Percentiles rank a stretch among this genome's conserved stretches.
These are phyloP conservation scores for Apiotrichum akiyoshidainum DNA, from an alignment of 1,284 basidiomycete species.

Conservation along the genomic window DNA sequence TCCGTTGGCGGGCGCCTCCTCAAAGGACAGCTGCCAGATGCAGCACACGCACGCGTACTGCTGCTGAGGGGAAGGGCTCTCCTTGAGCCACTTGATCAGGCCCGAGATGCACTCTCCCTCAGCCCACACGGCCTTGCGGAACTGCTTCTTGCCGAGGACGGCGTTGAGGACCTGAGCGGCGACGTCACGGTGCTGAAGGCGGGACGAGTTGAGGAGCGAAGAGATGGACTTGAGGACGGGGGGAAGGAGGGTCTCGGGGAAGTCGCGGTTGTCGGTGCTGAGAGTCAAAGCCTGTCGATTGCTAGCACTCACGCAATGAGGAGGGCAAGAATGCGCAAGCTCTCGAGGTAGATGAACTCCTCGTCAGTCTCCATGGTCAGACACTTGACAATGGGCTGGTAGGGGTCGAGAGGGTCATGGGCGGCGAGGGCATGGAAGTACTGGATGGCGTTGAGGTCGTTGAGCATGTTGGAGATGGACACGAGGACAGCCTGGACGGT, in stretches of 20 bases:
- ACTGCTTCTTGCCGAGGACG: constrained; percentile 74
- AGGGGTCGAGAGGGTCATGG: constrained; percentile 68
- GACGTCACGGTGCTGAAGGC: constrained; percentile 68
- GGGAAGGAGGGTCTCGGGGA: constrained; percentile 59
- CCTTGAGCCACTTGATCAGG: constrained; percentile 71
- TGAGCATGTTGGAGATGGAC: constrained; percentile 82
- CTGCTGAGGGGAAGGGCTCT: constrained; percentile 75
- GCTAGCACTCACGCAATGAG: constrained; percentile 71
- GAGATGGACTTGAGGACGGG: constrained; percentile 67
- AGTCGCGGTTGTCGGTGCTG: constrained; percentile 50
- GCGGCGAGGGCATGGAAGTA: constrained; percentile 57
- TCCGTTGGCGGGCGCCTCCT: constrained; percentile 74
- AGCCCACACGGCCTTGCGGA: constrained; percentile 58
- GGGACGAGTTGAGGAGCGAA: constrained; percentile 59
- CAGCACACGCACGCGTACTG: constrained; percentile 90
- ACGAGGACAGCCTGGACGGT: constrained; percentile 92
- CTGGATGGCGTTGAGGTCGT: constrained; percentile 54
- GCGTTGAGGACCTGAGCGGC: constrained; percentile 86
- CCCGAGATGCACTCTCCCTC: constrained; percentile 52
- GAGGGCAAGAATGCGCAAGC: constrained; percentile 80
- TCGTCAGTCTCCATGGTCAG: constrained; percentile 71
- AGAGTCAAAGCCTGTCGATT: no score
- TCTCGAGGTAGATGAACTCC: constrained; percentile 88
- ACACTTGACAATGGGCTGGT: constrained; percentile 75
- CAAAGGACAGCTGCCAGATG: constrained; percentile 91